Evolutionary conservation across 805 yeast genomes (phyloP).

Genomic region (Hanseniaspora guilliermondii): DNA sequence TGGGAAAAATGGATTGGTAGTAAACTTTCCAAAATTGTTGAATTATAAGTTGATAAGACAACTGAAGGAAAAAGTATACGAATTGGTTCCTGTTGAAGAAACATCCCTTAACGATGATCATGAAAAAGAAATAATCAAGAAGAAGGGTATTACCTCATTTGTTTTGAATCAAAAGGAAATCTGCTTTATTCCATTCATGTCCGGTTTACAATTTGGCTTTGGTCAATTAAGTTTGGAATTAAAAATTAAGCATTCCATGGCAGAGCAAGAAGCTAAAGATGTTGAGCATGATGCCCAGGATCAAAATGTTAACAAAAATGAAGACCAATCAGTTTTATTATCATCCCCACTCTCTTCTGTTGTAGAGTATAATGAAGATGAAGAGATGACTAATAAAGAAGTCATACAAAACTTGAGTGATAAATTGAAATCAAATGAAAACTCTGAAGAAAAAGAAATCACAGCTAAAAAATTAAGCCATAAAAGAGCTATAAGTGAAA

Average conservation of each 20-base stretch:
- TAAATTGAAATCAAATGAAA: not conserved
- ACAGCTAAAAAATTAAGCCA: conserved; percentile 8
- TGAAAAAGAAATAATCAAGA: conserved; percentile 19
- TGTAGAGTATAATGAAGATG: conserved; percentile 9
- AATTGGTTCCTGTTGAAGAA: conserved; percentile 17
- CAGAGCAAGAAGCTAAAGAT: conserved; percentile 37
- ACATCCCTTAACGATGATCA: not conserved
- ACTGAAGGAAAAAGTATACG: conserved; percentile 19
- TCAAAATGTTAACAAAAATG: conserved; percentile 22
- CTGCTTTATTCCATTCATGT: conserved; percentile 48
- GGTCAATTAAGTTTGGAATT: conserved; percentile 21
- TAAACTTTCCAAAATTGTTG: conserved; percentile 44
- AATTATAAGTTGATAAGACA: conserved; percentile 26
- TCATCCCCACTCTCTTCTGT: conserved; percentile 8
- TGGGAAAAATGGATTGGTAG: conserved; percentile 71
- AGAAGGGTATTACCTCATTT: conserved; percentile 22
- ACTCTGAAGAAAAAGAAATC: not conserved
- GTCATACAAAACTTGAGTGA: not conserved
- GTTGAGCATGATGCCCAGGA: conserved; percentile 39
- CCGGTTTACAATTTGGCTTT: conserved; percentile 54
- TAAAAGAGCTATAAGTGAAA: conserved; percentile 19
- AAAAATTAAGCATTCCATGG: conserved; percentile 41
- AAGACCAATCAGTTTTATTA: conserved; percentile 22
- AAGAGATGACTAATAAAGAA: not conserved
- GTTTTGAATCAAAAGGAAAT: conserved; percentile 48